Evolutionary conservation across 139 green algal genomes (phyloP), one percentile per base, ranked within the genome.

Genomic region (Picochlorum sp.): DNA sequence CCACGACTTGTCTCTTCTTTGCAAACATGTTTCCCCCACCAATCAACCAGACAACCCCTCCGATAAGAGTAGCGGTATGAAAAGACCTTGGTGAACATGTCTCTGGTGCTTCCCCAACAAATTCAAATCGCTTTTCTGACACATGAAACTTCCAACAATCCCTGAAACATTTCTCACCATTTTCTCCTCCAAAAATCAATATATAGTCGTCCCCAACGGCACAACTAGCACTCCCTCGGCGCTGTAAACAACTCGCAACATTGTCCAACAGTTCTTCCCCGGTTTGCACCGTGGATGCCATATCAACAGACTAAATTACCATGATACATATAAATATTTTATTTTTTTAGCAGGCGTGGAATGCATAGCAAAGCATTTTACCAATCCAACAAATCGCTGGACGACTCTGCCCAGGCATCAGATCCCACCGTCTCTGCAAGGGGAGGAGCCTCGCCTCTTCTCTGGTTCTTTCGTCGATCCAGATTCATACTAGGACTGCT

Each of bases 21-120:
- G 34, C 34, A 41, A 41, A 41, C 7, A 41, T 41, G 14, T 56
- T 26, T 5, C 11, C 23, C 16, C 69, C 69, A 24, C 69, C 62
- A 49, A 69, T 56, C 18, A 75, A 47, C 69, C 69, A 75, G 18
- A 75, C 69, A 46, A 49, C 41, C 16, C 37, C 58, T 45, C 37
- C 18, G 2, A 70, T 47, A 8, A 70, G 13, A 6, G 69, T 75
- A 41, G 69, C 62, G 16, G 69, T 65, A 62, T 70, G 69, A 47
- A 66, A 71, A 49, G 61, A 34, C 34, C 61, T 62, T 38, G 56
- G 28, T 9, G 24, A 24, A 28, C 26, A 62, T 14, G 14, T 34
- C 26, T 28, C 10, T 6, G 51, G 51, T 7, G 21, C 51, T 38
- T 34, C 23, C 13, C 51, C 23, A 34, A 59, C 21, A 6, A 38